Base-by-base conservation (phyloP, 1,284 basidiomycete species). In the Sporisorium graminicola region DNA sequence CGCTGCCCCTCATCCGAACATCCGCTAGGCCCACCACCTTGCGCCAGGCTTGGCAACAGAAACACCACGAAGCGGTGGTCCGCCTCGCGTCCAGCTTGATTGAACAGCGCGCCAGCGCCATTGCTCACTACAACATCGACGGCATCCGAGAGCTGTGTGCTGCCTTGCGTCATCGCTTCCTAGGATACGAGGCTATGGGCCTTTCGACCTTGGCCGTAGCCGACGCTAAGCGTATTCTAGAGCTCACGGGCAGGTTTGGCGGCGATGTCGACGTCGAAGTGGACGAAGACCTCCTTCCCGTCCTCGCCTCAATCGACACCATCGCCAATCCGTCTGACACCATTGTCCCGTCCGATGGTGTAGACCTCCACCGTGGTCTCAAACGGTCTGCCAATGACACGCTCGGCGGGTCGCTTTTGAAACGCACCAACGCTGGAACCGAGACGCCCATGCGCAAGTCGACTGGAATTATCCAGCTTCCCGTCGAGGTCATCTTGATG, bases 401-500 rank as follows among this genome's bases (percentile, higher is more conserved):
- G 4, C 29, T 46, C 26, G 51, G 51, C 5, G 51, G 49, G 3
- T 20, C 16, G 14, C 37, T 53, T 3, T n/a, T 53, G 6, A 61
- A 61, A 13, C 50, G 58, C 37, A 35, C 26, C 26, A 61, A 50
- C 6, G 24, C 42, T 12, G 51, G 42, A 14, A 47, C 53, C 5
- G 51, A 43, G 18, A 5, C n/a, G 16, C 59, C 47, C 33, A 6
- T 47, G 10, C 57, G 51, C 22, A 46, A 22, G n/a, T 29, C 44
- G n/a, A 12, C 35, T 5, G 9, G 33, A 10, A 47, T 63, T 47
- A 14, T 42, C 29, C 18, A 22, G 33, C 33, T 65, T 9, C 50
- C 63, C 0, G 40, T 54, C 49, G 63, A 65, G 29, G 31, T 65
- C 26, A 52, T 65, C n/a, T 22, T 65, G 18, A 42, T 40, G 18